Percentiles rank a stretch among this genome's conserved stretches.
These are phyloP conservation scores for Chaetomium strumarium DNA, from an alignment of 2,329 filamentous ascomycete genomes.

Conservation along the genomic window DNA sequence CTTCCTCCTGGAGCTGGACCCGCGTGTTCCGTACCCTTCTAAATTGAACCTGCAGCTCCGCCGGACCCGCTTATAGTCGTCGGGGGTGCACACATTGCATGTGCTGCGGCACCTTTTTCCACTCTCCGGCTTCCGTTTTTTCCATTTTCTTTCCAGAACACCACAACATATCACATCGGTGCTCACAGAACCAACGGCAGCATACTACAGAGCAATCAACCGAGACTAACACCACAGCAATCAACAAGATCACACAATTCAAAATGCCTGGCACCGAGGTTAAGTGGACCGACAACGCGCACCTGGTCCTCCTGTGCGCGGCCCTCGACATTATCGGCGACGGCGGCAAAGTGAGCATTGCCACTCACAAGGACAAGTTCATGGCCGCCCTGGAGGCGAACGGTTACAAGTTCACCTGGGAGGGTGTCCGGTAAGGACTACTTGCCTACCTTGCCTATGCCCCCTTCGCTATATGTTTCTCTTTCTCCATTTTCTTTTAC, in stretches of 20 bases:
- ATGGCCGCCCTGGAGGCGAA: conserved; percentile 19
- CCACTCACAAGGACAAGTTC: conserved; percentile 22
- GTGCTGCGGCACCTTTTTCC: neutral
- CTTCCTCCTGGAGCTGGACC: neutral
- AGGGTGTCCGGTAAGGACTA: conserved; percentile 37
- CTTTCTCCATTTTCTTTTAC: conserved; percentile 3
- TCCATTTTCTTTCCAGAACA: neutral
- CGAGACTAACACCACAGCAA: neutral
- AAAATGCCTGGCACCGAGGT: conserved; percentile 1
- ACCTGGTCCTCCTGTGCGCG: conserved; percentile 21
- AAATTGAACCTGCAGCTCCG: neutral
- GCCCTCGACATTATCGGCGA: conserved; percentile 17
- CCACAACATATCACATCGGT: neutral
- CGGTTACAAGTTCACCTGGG: conserved; percentile 37
- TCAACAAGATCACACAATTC: neutral
- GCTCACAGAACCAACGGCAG: no score
- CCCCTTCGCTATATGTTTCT: neutral
- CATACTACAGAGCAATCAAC: neutral
- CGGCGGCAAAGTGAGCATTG: neutral
- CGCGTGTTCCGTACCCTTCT: neutral
- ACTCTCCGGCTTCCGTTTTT: neutral
- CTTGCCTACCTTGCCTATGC: no score
- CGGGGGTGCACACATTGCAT: no score
- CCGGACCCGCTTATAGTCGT: neutral
- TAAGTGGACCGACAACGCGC: conserved; percentile 24